Base-by-base conservation (phyloP, 2,329 filamentous ascomycete species). In the Mycosphaerella sp. region DNA sequence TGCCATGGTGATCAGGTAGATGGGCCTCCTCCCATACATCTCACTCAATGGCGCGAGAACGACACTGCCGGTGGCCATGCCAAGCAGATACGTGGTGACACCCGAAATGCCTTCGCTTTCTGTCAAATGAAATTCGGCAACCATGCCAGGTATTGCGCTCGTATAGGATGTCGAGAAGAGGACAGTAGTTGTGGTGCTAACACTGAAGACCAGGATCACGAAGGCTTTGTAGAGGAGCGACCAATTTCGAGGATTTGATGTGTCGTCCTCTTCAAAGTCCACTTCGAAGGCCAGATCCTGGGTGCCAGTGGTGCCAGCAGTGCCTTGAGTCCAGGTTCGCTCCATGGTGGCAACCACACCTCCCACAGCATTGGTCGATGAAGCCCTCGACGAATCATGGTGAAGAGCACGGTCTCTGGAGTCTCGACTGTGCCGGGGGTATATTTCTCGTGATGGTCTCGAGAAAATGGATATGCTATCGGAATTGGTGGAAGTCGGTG, bases 121-220 rank as follows among this genome's bases (percentile, higher is more conserved):
- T 11, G 74, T 77, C 14, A 82, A 75, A 38, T 77, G 71, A 61
- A 89, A 92, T 48, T 88, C 84, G 11, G 76, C 36, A 11, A 51
- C 36, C 69, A 95, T 80, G 0, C 86, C 84, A 0, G 81, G 78
- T 34, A 87, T 81, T 2, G 83, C 84, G 0, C 84, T 81, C 0
- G 88, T 89, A 67, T 93, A 95, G 48, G 81, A 84, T 0, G 89
- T 93, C 45, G 84, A 89, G 66, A 90, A 89, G 44, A 89, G 67
- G 12, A 89, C 84, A 7, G 69, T 69, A 17, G 62, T 64, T 6
- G 80, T 73, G 0, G 81, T 83, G 41, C 79, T 78, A 63, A 78
- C 82, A 42, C 78, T 80, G 65, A 83, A 76, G 50, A 78, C 74
- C 40, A 72, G 69, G 50, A 84, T 74, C 9, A 80, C 73, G 61